Evolutionary conservation across 2,329 filamentous ascomycete genomes (phyloP).

Genomic region (Trichoderma endophyticum): DNA sequence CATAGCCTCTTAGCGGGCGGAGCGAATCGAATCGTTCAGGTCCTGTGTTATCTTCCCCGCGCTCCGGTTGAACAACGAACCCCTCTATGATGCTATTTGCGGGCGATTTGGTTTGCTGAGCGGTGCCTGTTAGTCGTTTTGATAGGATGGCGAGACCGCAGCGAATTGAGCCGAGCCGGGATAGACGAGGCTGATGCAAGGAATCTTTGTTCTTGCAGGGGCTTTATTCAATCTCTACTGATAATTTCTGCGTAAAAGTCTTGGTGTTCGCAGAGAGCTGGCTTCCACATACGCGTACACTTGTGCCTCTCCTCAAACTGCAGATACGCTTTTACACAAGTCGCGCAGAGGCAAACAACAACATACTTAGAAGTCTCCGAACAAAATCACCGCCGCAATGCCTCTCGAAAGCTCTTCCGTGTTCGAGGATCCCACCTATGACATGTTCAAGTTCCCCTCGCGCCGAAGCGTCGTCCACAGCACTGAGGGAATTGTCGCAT

Average conservation of each 20-base stretch:
- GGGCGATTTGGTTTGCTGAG: constrained; percentile 1
- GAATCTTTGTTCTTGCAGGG: background rate
- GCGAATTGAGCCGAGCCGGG: background rate
- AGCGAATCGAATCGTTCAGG: background rate
- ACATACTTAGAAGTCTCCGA: background rate
- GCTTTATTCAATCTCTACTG: background rate
- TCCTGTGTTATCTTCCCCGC: constrained; percentile 5
- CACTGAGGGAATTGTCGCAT: constrained; percentile 85
- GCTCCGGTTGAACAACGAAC: background rate
- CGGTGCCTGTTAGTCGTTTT: background rate
- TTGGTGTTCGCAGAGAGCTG: background rate
- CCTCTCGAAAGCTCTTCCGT: constrained; percentile 46
- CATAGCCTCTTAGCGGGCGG: background rate
- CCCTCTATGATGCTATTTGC: constrained; percentile 9
- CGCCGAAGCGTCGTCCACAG: constrained; percentile 91
- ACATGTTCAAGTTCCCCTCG: constrained; percentile 67
- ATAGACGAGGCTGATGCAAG: background rate
- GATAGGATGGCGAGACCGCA: constrained; percentile 1
- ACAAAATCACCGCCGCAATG: constrained; percentile 30
- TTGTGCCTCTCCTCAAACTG: background rate
- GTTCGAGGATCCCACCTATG: constrained; percentile 43
- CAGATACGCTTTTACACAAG: no score
- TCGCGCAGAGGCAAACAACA: background rate
- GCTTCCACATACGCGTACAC: background rate
- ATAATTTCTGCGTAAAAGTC: background rate